These are phyloP conservation scores for Penicillium digitatum DNA, from an alignment of 2,329 filamentous ascomycete species.

Conservation along the genomic window DNA sequence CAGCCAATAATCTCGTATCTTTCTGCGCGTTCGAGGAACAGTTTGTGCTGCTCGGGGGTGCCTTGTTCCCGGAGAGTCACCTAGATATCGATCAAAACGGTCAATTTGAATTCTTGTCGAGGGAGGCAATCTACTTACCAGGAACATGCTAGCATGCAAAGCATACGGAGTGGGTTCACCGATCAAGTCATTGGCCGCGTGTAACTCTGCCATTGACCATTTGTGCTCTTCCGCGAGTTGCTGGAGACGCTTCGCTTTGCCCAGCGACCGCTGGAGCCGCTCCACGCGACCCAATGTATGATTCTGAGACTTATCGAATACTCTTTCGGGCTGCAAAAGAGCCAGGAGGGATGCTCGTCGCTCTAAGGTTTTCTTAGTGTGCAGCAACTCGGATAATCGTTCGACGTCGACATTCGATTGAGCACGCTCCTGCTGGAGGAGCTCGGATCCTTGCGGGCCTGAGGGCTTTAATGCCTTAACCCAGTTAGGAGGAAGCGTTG, in stretches of 20 bases:
- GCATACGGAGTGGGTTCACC: slow-evolving; percentile 71
- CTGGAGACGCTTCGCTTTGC: slow-evolving; percentile 65
- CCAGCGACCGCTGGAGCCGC: slow-evolving; percentile 65
- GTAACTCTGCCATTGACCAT: slow-evolving; percentile 63
- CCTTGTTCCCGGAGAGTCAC: slow-evolving; percentile 68
- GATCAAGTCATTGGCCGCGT: slow-evolving; percentile 63
- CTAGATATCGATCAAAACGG: slow-evolving; percentile 32
- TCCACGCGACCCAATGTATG: slow-evolving; percentile 69
- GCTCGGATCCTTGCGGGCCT: slow-evolving; percentile 63
- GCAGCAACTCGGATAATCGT: slow-evolving; percentile 64
- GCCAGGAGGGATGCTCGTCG: slow-evolving; percentile 58
- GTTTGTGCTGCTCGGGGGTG: slow-evolving; percentile 67
- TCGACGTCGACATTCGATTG: slow-evolving; percentile 65
- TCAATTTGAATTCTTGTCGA: slow-evolving; percentile 8
- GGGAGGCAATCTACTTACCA: slow-evolving; percentile 43
- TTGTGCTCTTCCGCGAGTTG: slow-evolving; percentile 63
- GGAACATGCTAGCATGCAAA: slow-evolving; percentile 67
- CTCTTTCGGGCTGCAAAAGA: slow-evolving; percentile 62
- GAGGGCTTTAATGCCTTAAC: slow-evolving; percentile 64
- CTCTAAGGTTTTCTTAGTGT: slow-evolving; percentile 62
- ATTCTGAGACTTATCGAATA: slow-evolving; percentile 76
- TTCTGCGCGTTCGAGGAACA: slow-evolving; percentile 65
- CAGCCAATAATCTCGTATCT: slow-evolving; percentile 72
- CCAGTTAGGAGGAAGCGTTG: slow-evolving; percentile 55
- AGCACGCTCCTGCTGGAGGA: slow-evolving; percentile 65